Conservation (phyloP, 2,329 filamentous ascomycete genomes). For the Hymenoscyphus albidus region DNA sequence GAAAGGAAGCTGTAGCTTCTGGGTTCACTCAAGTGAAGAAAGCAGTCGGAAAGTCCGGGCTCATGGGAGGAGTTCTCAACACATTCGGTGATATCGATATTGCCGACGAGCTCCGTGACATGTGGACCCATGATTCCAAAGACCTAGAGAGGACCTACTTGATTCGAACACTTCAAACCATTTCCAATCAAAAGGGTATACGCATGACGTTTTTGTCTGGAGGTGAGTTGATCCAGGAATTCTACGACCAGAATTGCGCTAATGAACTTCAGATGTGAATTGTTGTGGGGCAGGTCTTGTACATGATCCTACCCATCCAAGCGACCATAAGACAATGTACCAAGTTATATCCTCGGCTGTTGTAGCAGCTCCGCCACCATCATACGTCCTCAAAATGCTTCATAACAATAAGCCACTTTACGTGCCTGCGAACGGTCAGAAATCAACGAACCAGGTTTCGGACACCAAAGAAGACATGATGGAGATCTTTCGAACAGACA, state of each 20-base stretch:
- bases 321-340: slow-evolving; percentile 99
- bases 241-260: slow-evolving; percentile 10
- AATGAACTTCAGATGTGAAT: slow-evolving; percentile 62
- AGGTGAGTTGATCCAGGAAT: slow-evolving; percentile 45
- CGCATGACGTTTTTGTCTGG: slow-evolving; percentile 97
- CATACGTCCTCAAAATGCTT: slow-evolving; percentile 89
- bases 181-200: slow-evolving; percentile 89
- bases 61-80: slow-evolving; percentile 94
- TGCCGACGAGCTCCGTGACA: slow-evolving; percentile 87
- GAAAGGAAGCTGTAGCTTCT: slow-evolving; percentile 85
- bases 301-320: slow-evolving; percentile 86
- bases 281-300: slow-evolving; percentile 88
- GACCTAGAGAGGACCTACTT: slow-evolving; percentile 95
- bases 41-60: slow-evolving; percentile 87
- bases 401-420: slow-evolving; percentile 93
- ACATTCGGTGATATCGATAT: slow-evolving; percentile 96
- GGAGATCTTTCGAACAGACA: slow-evolving; percentile 97
- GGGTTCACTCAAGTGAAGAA: slow-evolving; percentile 96
- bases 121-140: slow-evolving; percentile 98
- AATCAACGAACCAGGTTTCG: slow-evolving; percentile 66
- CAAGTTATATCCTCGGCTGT: slow-evolving; percentile 92
- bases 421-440: slow-evolving; percentile 83
- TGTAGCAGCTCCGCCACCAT: slow-evolving; percentile 80
- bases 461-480: slow-evolving; percentile 99
- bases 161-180: slow-evolving; percentile 91